Evolutionary conservation across 2,329 filamentous ascomycete genomes (phyloP), one percentile per base, ranked within the genome.

Genomic region (Penicillium digitatum): DNA sequence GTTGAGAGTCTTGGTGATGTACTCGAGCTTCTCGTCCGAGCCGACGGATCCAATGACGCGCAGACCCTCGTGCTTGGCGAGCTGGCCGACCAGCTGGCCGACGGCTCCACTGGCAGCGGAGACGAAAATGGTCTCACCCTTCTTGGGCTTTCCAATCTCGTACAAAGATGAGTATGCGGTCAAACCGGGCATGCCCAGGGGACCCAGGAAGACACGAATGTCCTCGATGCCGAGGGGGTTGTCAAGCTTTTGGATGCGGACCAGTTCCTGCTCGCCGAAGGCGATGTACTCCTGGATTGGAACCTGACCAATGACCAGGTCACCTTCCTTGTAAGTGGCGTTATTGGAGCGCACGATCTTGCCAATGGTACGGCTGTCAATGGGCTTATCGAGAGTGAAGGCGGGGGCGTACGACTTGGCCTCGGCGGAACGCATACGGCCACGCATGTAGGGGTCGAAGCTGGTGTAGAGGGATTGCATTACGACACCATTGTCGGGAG

Each of bases 391-490:
- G 44, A 89, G 72, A 16, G 79, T 69, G 67, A 85, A 90, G 2
- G 87, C 73, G 1, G 86, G 78, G 22, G 78, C 71, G 78, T 91
- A 94, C 10, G 88, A 90, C 75, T 87, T 84, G 69, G 76, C 66
- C 34, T 78, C 71, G 7, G 87, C 69, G 45, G 79, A 74, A 45
- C 89, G 86, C 88, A 95, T 92, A 63, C 84, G 83, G 57, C 87
- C 88, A 54, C 91, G 87, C 78, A 89, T 84, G 78, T 95, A 95
- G 2, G 90, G 90, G 73, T 95, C 90, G 75, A 87, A 87, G 38
- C 88, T 92, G 61, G 85, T 79, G 72, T 88, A 90, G 66, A 87
- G 81, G 64, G 87, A 82, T 76, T 90, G 83, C 61, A 87, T 75
- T 31, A 83, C 83, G 46, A 95, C 72, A 38, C 90, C 86, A 60